phyloP scores from a whole-genome alignment of 164 flowering plant species.

The Vitis vinifera region ASM3070453v1 NC_081823.1:848501-849000 shows the following conservation, averaged over 20 bases:
- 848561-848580: conserved; percentile 47
- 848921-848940: background rate
- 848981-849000: conserved; percentile 49
- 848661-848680: too few species aligned
- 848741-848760: conserved; percentile 65
- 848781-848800: conserved; percentile 71
- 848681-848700: too few species aligned
- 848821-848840: conserved; percentile 72
- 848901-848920: too few species aligned
- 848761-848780: conserved; percentile 71
- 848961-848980: conserved; percentile 38
- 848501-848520: conserved; percentile 43
- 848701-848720: conserved; percentile 44
- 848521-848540: conserved; percentile 30
- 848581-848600: conserved; percentile 45
- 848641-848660: too few species aligned
- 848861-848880: too few species aligned
- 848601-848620: too few species aligned
- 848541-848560: conserved; percentile 48
- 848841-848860: background rate
- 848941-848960: background rate
- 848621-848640: background rate
- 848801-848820: conserved; percentile 94
- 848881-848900: too few species aligned
- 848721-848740: conserved; percentile 57